Base-by-base conservation (phyloP, 2,329 filamentous ascomycete species). In the Mycosphaerella sp. region DNA sequence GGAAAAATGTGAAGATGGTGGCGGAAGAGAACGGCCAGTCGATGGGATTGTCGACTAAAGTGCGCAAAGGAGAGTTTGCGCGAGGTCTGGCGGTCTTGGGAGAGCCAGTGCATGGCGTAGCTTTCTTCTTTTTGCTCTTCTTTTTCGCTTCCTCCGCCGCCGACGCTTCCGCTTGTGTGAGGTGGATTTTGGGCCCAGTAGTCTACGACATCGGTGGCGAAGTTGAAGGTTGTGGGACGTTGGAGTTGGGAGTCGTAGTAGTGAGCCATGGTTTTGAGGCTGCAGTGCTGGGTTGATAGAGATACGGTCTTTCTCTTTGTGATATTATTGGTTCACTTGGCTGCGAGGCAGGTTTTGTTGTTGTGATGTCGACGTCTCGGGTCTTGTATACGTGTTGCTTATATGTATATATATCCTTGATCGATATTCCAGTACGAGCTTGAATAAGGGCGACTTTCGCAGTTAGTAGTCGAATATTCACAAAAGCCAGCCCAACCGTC, bases 171-270 rank as follows among this genome's bases (percentile, higher is more conserved):
- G 1, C 26, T 26, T 26, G 4, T 26, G 6, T 26, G 26, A 26
- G 67, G 64, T 7, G 63, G 54, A 11, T 64, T 60, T 1, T 51
- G 39, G 11, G 72, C 71, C 69, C 70, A 73, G 59, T 71, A 65
- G 57, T 74, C 71, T 47, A 74, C 67, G 44, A 74, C 68, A 63
- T 73, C 66, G 39, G 58, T 63, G 9, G 71, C 71, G 54, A 73
- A 74, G 62, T 74, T 73, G 70, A 74, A 74, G 45, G 55, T 53
- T 36, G 50, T 55, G 4, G 61, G 62, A 17, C 62, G 55, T 29
- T 57, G 56, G 39, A 65, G 59, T 29, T 58, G 47, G 29, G 51
- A 17, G 6, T 59, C 53, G 56, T 60, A 61, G 59, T 63, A 66
- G 50, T 66, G 64, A n/a, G 64, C 64, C 64, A 65, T 66, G 14